Evolutionary conservation across 2,329 filamentous ascomycete species (phyloP), one percentile per base, ranked within the genome.

Genomic region (Colletotrichum sp.): DNA sequence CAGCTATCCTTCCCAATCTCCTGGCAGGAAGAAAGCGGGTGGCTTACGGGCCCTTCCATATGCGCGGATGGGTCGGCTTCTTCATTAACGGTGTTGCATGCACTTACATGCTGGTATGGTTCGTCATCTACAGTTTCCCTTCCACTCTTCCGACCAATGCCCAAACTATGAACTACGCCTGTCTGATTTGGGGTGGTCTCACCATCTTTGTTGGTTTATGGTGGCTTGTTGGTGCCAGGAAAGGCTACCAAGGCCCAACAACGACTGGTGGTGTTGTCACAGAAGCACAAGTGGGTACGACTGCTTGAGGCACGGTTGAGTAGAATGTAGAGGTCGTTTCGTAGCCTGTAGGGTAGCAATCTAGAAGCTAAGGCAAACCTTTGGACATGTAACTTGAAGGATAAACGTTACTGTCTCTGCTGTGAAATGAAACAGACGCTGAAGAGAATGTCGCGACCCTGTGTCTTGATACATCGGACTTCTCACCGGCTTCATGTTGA

Each of bases 91-190:
- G 85, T 4, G 78, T 91, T 1, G 87, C 89, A 1, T 89, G 90
- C 77, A 80, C 84, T 1, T 94, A 93, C 80, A 92, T 94, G 78
- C 75, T 89, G 5, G 88, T 89, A 0, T 93, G 92, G 82, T 88
- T 91, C 5, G 89, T 94, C 10, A 91, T 94, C 49, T 94, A 92
- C 81, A 92, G 90, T 80, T 94, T 91, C 79, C 90, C 90, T 0
- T 87, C 86, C 67, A 80, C 85, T 0, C 72, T 89, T 26, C 90
- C 90, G 0, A 87, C 86, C 1, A 81, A 82, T 2, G 85, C 85
- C 0, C 79, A 81, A 13, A 88, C 83, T 55, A 92, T 92, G 90
- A 92, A 92, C 80, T 92, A 88, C 67, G 81, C 83, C 13, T 85
- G 82, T 18, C 72, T 89, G 21, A 88, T 90, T 26, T 86, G 85